Conservation (phyloP, 108 stramenopile species). For the Skeletonema costatum region DNA sequence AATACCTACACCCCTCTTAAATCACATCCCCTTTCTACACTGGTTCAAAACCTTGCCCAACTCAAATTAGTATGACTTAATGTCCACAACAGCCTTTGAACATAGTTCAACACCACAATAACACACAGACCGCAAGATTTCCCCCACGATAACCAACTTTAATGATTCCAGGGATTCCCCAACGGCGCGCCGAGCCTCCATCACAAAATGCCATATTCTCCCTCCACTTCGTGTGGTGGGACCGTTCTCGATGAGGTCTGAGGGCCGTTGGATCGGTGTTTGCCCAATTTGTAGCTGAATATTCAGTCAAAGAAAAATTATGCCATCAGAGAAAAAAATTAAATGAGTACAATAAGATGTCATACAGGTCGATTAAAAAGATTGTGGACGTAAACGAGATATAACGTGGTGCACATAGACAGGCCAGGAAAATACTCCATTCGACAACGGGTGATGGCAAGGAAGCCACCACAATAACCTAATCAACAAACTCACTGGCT, state of each 20-base stretch:
- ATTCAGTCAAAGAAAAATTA: neutral
- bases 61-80: neutral
- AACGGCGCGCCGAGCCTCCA: conserved; percentile 94
- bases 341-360: neutral
- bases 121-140: conserved; percentile 64
- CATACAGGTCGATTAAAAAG: neutral
- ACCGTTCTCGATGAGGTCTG: conserved; percentile 83
- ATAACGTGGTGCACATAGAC: neutral
- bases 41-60: neutral
- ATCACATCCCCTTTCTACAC: neutral
- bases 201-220: conserved; percentile 93
- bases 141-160: conserved; percentile 68
- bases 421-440: neutral
- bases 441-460: neutral
- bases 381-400: neutral
- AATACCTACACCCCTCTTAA: conserved; percentile 1
- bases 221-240: conserved; percentile 90
- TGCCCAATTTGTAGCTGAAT: conserved; percentile 78
- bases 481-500: conserved; percentile 26
- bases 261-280: conserved; percentile 96
- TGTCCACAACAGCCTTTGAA: conserved; percentile 42
- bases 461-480: neutral
- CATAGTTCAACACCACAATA: conserved; percentile 82
- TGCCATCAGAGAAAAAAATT: neutral
- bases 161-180: conserved; percentile 96